Evolutionary conservation across 371 early-diverging fungal genomes (phyloP).

Genomic region (Sporodiniella umbellata): DNA sequence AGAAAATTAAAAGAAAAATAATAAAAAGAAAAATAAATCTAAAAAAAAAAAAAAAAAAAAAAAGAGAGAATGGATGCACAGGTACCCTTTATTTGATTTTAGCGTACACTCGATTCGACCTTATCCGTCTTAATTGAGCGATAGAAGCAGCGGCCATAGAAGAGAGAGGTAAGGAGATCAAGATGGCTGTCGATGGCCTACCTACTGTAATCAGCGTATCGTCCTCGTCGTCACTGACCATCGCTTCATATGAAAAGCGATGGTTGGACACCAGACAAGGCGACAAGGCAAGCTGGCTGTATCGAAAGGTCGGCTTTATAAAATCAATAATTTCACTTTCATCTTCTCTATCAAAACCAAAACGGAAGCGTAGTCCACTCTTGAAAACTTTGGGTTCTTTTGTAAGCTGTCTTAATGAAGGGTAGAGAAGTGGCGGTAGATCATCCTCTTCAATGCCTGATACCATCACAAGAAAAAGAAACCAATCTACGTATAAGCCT

Average conservation of each 20-base stretch:
- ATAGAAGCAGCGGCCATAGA: conserved; percentile 18
- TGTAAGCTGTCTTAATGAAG: conserved; percentile 10
- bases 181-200: conserved; percentile 8
- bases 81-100: too few relatives aligned
- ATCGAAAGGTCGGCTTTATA: background rate
- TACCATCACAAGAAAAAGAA: too few relatives aligned
- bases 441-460: background rate
- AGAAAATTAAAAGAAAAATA: background rate
- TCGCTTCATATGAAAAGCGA: background rate
- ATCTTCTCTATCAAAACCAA: conserved; percentile 8
- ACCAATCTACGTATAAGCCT: too few relatives aligned
- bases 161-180: conserved; percentile 9
- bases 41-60: background rate
- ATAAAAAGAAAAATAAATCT: background rate
- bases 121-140: conserved; percentile 6
- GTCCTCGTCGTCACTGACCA: conserved; percentile 5
- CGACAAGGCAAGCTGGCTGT: conserved; percentile 7
- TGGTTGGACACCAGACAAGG: background rate
- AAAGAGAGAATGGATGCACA: background rate
- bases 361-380: too few relatives aligned
- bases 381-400: too few relatives aligned
- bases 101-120: background rate
- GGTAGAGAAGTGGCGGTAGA: conserved; percentile 11
- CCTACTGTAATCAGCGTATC: background rate
- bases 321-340: conserved; percentile 5